Evolutionary conservation across 1,284 basidiomycete species (phyloP).

Genomic region (Sporisorium reilianum): DNA sequence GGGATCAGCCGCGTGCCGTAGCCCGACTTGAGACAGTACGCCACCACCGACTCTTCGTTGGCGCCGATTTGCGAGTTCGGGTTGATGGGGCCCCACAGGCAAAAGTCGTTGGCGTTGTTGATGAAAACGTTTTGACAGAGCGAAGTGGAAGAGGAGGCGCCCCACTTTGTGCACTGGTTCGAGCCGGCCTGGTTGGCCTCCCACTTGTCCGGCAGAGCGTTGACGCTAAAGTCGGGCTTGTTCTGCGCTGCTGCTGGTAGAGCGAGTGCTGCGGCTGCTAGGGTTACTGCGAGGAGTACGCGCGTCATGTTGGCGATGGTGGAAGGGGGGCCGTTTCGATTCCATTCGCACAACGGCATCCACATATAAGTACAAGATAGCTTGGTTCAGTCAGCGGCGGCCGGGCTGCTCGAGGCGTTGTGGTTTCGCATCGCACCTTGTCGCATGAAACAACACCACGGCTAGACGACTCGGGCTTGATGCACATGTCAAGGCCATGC

Average conservation of each 20-base stretch:
- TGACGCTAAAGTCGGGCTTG: slow-evolving; percentile 55
- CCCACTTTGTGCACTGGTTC: slow-evolving; percentile 60
- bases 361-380: neutral
- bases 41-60: slow-evolving; percentile 75
- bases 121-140: slow-evolving; percentile 66
- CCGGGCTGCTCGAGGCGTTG: no score
- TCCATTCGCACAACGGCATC: neutral
- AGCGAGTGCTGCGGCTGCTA: slow-evolving; percentile 16
- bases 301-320: slow-evolving; percentile 16
- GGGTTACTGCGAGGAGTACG: slow-evolving; percentile 14
- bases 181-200: slow-evolving; percentile 61
- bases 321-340: neutral
- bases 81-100: slow-evolving; percentile 57
- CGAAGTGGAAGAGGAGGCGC: slow-evolving; percentile 42
- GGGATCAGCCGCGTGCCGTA: slow-evolving; percentile 78
- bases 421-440: no score
- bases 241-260: slow-evolving; percentile 21
- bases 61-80: slow-evolving; percentile 49
- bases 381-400: no score
- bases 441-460: no score
- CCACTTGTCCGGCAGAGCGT: slow-evolving; percentile 61
- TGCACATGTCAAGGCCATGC: slow-evolving; percentile 6
- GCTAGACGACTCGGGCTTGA: neutral
- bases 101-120: slow-evolving; percentile 64
- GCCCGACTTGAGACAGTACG: slow-evolving; percentile 77